Evolutionary conservation across 495 filamentous ascomycete species (phyloP).

Genomic region (Filosporella fistucella): DNA sequence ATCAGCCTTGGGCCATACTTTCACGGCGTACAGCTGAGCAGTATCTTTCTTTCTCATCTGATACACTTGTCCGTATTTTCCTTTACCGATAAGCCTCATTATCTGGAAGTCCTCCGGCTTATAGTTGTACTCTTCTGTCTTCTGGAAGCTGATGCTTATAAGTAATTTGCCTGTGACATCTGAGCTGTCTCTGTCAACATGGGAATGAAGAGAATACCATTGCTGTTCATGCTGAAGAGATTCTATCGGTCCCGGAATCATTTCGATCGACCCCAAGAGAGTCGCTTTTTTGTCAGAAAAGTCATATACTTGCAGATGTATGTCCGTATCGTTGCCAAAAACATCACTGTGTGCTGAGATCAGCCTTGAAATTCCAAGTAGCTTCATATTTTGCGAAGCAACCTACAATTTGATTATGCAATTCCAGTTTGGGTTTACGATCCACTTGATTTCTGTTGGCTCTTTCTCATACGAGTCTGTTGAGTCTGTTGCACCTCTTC

Average conservation of each 20-base stretch:
- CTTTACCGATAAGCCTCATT: conserved; percentile 93
- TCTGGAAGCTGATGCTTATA: conserved; percentile 79
- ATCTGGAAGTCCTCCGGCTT: conserved; percentile 96
- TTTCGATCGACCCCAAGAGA: conserved; percentile 77
- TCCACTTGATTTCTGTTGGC: conserved; percentile 49
- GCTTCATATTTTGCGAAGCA: conserved; percentile 66
- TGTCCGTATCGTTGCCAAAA: conserved; percentile 82
- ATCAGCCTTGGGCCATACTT: conserved; percentile 97
- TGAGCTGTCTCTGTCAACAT: conserved; percentile 51
- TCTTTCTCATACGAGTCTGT: conserved; percentile 67
- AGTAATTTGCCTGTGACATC: conserved; percentile 85
- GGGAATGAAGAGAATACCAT: conserved; percentile 80
- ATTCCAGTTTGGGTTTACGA: conserved; percentile 93
- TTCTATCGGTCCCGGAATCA: conserved; percentile 57
- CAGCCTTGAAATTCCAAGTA: conserved; percentile 8
- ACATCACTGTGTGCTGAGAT: conserved; percentile 70
- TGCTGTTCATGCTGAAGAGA: conserved; percentile 65
- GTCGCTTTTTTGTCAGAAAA: conserved; percentile 72
- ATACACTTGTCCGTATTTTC: conserved; percentile 99
- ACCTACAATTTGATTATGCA: no score
- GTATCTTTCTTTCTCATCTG: conserved; percentile 99
- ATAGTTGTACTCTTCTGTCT: conserved; percentile 86
- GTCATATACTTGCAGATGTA: conserved; percentile 94
- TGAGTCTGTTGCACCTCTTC: conserved; percentile 87
- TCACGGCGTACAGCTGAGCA: conserved; percentile 95